These are phyloP conservation scores for Xylariales sp. DNA, from an alignment of 2,329 filamentous ascomycete genomes.

Conservation along the genomic window DNA sequence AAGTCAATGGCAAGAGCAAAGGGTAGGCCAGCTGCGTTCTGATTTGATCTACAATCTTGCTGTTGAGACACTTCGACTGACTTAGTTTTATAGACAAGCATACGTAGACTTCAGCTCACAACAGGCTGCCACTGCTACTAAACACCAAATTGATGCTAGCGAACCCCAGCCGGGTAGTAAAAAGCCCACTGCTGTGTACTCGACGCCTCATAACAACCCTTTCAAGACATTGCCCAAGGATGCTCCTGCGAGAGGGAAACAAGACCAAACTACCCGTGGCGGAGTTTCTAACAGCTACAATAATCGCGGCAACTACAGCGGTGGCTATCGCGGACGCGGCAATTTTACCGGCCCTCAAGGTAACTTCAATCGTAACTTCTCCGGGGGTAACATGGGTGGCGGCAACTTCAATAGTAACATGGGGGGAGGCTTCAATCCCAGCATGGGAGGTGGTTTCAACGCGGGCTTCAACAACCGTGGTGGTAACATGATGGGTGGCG, in stretches of 20 bases:
- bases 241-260: constrained; percentile 64
- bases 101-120: constrained; percentile 82
- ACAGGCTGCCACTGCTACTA: constrained; percentile 81
- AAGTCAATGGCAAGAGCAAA: constrained; percentile 98
- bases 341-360: constrained; percentile 24
- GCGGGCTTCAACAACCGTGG: constrained; percentile 24
- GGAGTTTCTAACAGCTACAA: constrained; percentile 10
- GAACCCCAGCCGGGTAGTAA: constrained; percentile 56
- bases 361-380: constrained; percentile 26
- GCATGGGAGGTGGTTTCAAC: constrained; percentile 22
- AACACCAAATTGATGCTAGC: constrained; percentile 71
- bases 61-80: constrained; percentile 6
- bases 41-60: too few relatives aligned
- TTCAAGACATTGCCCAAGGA: constrained; percentile 92
- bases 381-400: constrained; percentile 21
- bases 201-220: constrained; percentile 73
- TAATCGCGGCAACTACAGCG: constrained; percentile 19
- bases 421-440: constrained; percentile 23
- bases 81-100: constrained; percentile 50
- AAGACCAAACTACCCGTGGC: constrained; percentile 48
- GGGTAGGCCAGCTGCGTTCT: too few relatives aligned
- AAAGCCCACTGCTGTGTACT: constrained; percentile 71
- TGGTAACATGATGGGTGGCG: constrained; percentile 26
- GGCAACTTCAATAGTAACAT: constrained; percentile 23
- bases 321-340: constrained; percentile 19